Conservation (phyloP, 177 flowering plant genomes). For the Vitis hybrid region DNA sequence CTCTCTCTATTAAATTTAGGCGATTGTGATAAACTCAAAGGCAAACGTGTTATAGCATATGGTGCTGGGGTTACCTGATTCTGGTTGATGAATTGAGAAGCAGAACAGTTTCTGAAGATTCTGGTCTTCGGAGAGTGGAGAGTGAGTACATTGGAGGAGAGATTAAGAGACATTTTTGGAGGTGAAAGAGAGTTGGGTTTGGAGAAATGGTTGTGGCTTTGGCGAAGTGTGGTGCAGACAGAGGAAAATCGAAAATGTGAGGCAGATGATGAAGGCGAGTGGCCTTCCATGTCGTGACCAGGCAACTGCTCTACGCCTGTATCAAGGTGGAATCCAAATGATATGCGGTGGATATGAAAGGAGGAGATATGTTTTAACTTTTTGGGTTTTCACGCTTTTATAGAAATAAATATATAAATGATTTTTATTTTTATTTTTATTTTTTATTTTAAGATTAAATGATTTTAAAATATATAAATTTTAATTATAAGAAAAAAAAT, state of each 20-base stretch:
- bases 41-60: slow-evolving; percentile 16
- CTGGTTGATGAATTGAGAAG: slow-evolving; percentile 30
- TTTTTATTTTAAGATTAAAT: not conserved
- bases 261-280: slow-evolving; percentile 10
- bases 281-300: slow-evolving; percentile 3
- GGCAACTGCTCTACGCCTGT: not conserved
- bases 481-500: no score
- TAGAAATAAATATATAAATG: no score
- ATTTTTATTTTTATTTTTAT: slow-evolving; percentile 2
- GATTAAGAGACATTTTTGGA: slow-evolving; percentile 38
- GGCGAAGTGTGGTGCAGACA: not conserved
- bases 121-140: slow-evolving; percentile 30
- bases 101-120: slow-evolving; percentile 19
- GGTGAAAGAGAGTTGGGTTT: not conserved
- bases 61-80: slow-evolving; percentile 38
- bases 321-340: slow-evolving; percentile 29
- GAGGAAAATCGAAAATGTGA: not conserved
- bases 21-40: slow-evolving; percentile 19
- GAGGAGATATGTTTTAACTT: no score
- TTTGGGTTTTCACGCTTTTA: no score
- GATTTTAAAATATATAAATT: no score
- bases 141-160: slow-evolving; percentile 33
- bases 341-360: slow-evolving; percentile 20
- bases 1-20: slow-evolving; percentile 28
- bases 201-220: not conserved